Base-by-base conservation (phyloP, 73 alveolate species). In the Tetrahymena elliotti region DNA sequence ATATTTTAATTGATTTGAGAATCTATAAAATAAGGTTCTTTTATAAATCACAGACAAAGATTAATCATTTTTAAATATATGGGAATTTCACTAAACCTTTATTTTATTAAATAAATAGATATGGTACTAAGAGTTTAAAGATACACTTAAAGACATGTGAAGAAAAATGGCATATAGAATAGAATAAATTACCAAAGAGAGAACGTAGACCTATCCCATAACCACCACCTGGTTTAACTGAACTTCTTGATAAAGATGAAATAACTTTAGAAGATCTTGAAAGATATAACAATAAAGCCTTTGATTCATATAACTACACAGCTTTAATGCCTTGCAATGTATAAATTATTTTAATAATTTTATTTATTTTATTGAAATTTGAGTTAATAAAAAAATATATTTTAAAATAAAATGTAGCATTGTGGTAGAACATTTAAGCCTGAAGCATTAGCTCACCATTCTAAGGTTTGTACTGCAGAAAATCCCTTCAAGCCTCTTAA, bases 391-490 rank as follows among this genome's bases (percentile, higher is more conserved):
- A 53, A 96, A 93, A 88, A 39, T 94, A 20, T 40, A 12, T 12
- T 12, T 40, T 40, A 12, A 40, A 12, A 18, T 47, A 0, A 95
- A 38, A 96, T 98, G 37, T 96, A 97, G 92, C 96, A 98, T 95
- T 98, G 98, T 95, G 99, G 98, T 24, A 96, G 99, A 94, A 98
- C 98, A 15, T 98, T 98, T 95, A 93, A 97, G 41, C 99, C 99
- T n/a, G 99, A 98, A 68, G 96, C 99, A 53, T 94, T 98, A 16
- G 95, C 96, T 11, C 97, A 97, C 24, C 99, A 98, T 95, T 37
- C 95, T 41, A 96, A 97, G 84, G 95, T 98, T 31, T 97, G 99
- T 84, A 97, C 96, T 13, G 96, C 93, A 38, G 96, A 94, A 33
- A 94, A 94, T 34, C 96, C 96, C n/a, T 94, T 94, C 39, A 84